phyloP scores from a whole-genome alignment of 2,329 filamentous ascomycete species.

The Claviceps pusilla region DNA sequence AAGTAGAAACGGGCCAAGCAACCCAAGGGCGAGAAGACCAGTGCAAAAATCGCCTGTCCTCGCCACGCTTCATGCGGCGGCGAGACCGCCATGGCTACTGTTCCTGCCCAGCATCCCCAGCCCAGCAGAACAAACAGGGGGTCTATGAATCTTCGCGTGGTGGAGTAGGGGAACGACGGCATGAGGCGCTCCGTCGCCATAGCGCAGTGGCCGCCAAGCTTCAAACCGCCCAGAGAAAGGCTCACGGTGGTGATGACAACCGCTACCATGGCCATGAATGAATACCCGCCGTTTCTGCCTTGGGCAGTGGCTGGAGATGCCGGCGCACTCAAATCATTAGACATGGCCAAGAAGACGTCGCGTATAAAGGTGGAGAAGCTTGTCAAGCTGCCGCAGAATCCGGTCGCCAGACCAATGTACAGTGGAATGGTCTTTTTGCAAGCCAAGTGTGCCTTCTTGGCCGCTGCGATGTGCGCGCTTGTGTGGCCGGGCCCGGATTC shows the following conservation, averaged over 20 bases:
- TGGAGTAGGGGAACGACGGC: constrained; percentile 42
- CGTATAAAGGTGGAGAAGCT: constrained; percentile 78
- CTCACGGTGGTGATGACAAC: constrained; percentile 59
- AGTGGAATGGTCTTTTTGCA: constrained; percentile 76
- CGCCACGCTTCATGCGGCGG: constrained; percentile 66
- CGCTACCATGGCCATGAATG: constrained; percentile 65
- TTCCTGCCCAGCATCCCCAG: constrained; percentile 63
- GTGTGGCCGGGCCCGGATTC: not conserved
- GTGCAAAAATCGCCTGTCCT: constrained; percentile 55
- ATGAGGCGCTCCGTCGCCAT: constrained; percentile 40
- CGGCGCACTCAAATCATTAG: constrained; percentile 48
- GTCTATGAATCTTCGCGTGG: constrained; percentile 49
- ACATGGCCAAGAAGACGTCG: constrained; percentile 63
- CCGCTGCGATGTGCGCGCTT: constrained; percentile 24
- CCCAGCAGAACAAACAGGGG: constrained; percentile 47
- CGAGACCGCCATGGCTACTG: constrained; percentile 54
- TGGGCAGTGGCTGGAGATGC: constrained; percentile 23
- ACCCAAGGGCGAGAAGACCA: constrained; percentile 71
- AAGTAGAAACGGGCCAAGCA: constrained; percentile 62
- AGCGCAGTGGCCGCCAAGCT: constrained; percentile 62
- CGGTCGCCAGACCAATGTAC: constrained; percentile 74
- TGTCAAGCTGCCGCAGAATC: constrained; percentile 80
- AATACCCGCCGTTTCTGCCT: constrained; percentile 56
- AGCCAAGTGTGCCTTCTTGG: constrained; percentile 43
- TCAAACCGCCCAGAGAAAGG: constrained; percentile 54